Base-by-base conservation (phyloP, 306 rosid genomes). In the Notholithocarpus densiflorus region DNA sequence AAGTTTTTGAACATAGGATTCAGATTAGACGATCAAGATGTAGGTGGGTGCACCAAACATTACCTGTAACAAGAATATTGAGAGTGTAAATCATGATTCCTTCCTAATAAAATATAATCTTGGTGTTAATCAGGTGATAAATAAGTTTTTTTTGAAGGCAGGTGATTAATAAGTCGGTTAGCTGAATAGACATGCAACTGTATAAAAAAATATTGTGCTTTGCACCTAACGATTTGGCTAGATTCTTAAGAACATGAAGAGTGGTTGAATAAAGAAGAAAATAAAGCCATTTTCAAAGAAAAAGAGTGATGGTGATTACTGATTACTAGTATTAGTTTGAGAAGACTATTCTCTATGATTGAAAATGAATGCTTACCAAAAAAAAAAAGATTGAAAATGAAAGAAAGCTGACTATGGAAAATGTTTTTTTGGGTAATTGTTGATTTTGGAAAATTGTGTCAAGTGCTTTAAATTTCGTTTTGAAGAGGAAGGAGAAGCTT, bases 191-290 rank as follows among this genome's bases (percentile, higher is more conserved):
- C 21, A 55, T 59, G 3, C 52, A 1, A 48, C 17, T 3, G 17
- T 48, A 12, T 12, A 48, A 48, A 48, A 48, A 48, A 48, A 48
- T 12, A 48, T 48, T 48, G 53, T 48, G 53, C 53, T 3, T 13
- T 24, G 18, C 40, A 75, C 80, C 84, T 69, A 81, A 60, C 21
- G 26, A 23, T 48, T 48, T 48, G 9, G 77, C 66, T 45, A 7
- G 45, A 40, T 40, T 40, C 45, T 40, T 27, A n/a, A 43, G 57
- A 20, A n/a, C 27, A 6, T 5, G 69, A 6, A 68, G 68, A 12
- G 77, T 34, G 6, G 80, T 81, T 75, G 80, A 68, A 68, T 72
- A 43, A 65, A 40, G 21, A 27, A 15, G 37, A 27, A 80, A 56
- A 27, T 26, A 7, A 56, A 56, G 57, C 18, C 14, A n/a, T 57